Evolutionary conservation across 2,329 filamentous ascomycete species (phyloP), one percentile per base, ranked within the genome.

Genomic region (Emmonsia crescens): DNA sequence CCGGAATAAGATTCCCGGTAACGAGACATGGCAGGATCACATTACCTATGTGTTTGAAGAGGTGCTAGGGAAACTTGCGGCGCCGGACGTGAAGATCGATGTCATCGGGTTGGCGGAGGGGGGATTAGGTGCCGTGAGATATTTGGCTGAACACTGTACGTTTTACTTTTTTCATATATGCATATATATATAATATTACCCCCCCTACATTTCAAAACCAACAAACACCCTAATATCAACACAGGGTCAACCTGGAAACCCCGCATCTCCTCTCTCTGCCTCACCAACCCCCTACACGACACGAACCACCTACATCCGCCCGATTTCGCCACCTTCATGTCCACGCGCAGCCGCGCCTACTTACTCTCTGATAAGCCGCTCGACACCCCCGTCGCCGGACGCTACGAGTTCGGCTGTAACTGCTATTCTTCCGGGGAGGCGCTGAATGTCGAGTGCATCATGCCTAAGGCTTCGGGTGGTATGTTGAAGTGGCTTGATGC

Each of bases 51-150:
- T 94, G 0, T 88, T 96, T 64, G 78, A 86, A 31, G 70, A 82
- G 4, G 78, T 92, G 0, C 68, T 94, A 4, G 75, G 75, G 0
- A 72, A 76, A 9, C 64, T 85, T 5, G 74, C 83, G 0, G 69
- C 75, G 0, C 61, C 75, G 0, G 72, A 79, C 0, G 83, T 85
- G 0, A 80, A 79, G 52, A 69, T 96, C 24, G 85, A 91, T 69
- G 71, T 96, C 38, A 79, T 96, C 56, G 89, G 83, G 0, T 76
- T 94, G 19, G 85, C 87, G 1, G 84, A 88, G 60, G 85, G 85
- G 3, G 85, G 85, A 0, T 80, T 85, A 38, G 75, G 79, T 1
- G 77, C 85, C 0, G 73, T 86, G 33, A 69, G 75, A 16, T 86
- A 88, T 64, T 76, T 94, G 10, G 80, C 85, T 42, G 66, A 79